Conservation (phyloP, 2,329 filamentous ascomycete genomes). For the Fusarium veterinarium region DNA sequence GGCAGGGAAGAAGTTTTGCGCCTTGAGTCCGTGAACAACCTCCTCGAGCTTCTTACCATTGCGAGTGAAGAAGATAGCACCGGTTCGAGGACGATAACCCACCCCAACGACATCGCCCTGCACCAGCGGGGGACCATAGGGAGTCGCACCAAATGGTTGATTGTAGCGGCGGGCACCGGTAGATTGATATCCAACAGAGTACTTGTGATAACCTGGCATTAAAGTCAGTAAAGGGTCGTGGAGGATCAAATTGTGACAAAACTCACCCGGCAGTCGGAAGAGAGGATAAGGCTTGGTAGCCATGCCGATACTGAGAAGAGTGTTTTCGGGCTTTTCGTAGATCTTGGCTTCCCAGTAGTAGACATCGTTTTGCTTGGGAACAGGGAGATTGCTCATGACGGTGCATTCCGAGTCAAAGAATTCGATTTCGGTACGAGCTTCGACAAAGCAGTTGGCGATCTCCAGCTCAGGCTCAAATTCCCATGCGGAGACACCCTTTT, state of each 20-base stretch:
- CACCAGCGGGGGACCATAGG: slow-evolving; percentile 85
- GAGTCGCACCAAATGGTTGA: slow-evolving; percentile 84
- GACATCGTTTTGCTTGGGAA: slow-evolving; percentile 98
- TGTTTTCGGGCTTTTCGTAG: slow-evolving; percentile 94
- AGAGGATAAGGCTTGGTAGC: slow-evolving; percentile 97
- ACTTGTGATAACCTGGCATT: slow-evolving; percentile 83
- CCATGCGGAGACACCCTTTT: slow-evolving; percentile 99
- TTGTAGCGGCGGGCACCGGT: slow-evolving; percentile 89
- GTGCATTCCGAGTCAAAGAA: slow-evolving; percentile 99
- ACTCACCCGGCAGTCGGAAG: slow-evolving; percentile 89
- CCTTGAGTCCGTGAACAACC: slow-evolving; percentile 90
- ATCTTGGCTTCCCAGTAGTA: slow-evolving; percentile 99
- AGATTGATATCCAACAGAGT: slow-evolving; percentile 91
- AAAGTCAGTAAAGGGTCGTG: slow-evolving; percentile 36
- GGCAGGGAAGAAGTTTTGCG: slow-evolving; percentile 97
- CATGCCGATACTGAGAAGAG: slow-evolving; percentile 89
- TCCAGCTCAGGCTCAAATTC: slow-evolving; percentile 99
- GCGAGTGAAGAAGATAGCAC: slow-evolving; percentile 96
- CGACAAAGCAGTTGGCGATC: slow-evolving; percentile 98
- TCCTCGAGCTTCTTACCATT: slow-evolving; percentile 98
- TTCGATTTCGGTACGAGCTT: slow-evolving; percentile 95
- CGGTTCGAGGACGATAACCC: slow-evolving; percentile 92
- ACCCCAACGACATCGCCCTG: slow-evolving; percentile 97
- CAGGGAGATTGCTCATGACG: slow-evolving; percentile 94
- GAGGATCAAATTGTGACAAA: slow-evolving; percentile 10